These are phyloP conservation scores for Fusarium sp. DNA, from an alignment of 2,329 filamentous ascomycete genomes.

Conservation along the genomic window DNA sequence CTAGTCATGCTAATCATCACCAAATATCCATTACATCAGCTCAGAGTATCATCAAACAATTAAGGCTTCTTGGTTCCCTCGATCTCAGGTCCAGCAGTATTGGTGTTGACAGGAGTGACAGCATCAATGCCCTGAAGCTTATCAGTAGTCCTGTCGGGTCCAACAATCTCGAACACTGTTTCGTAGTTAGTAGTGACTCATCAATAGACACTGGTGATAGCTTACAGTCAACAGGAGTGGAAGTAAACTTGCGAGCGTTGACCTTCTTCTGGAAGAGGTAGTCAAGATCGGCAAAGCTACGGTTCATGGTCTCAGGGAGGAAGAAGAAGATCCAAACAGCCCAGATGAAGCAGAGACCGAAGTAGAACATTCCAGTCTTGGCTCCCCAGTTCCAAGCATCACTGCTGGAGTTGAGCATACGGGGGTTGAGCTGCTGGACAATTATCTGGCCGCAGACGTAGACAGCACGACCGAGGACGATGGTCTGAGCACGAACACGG, in stretches of 20 bases:
- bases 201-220: background rate
- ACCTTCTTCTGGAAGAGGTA: conserved; percentile 59
- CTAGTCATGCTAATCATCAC: background rate
- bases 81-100: background rate
- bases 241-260: conserved; percentile 51
- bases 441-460: conserved; percentile 53
- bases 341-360: conserved; percentile 54
- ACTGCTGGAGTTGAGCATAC: conserved; percentile 55
- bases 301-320: conserved; percentile 62
- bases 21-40: background rate
- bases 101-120: conserved; percentile 18
- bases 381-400: conserved; percentile 58
- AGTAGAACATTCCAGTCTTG: conserved; percentile 57
- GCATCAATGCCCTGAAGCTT: conserved; percentile 17
- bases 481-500: conserved; percentile 56
- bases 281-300: conserved; percentile 65
- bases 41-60: background rate
- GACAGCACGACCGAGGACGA: conserved; percentile 55
- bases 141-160: background rate
- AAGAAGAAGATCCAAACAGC: conserved; percentile 61
- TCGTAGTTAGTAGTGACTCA: background rate
- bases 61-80: conserved; percentile 2
- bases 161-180: conserved; percentile 21
- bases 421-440: conserved; percentile 53
- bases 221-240: conserved; percentile 44